Percentiles rank a stretch among this genome's conserved stretches.
Evolutionary conservation across 176 grass and related monocot species (phyloP).

Genomic region (Juncus effusus): DNA sequence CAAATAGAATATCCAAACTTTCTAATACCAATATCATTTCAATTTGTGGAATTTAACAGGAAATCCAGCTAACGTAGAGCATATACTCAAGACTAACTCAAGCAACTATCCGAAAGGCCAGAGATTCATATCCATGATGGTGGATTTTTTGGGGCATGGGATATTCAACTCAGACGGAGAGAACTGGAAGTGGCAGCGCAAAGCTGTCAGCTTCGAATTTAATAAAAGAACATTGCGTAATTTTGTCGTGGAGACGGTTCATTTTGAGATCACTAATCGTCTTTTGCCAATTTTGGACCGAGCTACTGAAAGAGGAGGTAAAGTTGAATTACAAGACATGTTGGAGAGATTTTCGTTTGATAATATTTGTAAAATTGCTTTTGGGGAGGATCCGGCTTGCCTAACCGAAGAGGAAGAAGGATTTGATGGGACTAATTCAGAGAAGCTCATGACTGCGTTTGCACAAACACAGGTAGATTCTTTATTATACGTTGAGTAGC

Average conservation of each 20-base stretch:
- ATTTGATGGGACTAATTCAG: background rate
- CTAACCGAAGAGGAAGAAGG: constrained; percentile 29
- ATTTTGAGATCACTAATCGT: constrained; percentile 26
- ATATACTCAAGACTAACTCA: constrained; percentile 38
- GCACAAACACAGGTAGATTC: constrained; percentile 30
- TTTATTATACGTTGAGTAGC: no score
- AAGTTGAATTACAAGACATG: constrained; percentile 34
- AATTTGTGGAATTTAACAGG: constrained; percentile 16
- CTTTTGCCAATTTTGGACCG: constrained; percentile 28
- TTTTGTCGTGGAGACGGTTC: constrained; percentile 36
- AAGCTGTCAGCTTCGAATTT: constrained; percentile 43
- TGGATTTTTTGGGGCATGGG: constrained; percentile 39
- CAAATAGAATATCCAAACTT: no score
- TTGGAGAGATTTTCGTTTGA: constrained; percentile 55
- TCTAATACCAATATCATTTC: no score
- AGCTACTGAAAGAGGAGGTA: background rate
- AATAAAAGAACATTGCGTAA: constrained; percentile 34
- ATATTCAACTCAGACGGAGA: constrained; percentile 51
- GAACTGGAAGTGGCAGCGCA: constrained; percentile 39
- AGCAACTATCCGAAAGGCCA: constrained; percentile 37
- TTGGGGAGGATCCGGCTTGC: constrained; percentile 47
- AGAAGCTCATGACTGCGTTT: constrained; percentile 39
- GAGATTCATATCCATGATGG: constrained; percentile 14
- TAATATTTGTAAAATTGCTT: constrained; percentile 53
- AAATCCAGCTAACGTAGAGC: constrained; percentile 42